phyloP scores from a whole-genome alignment of 2,329 filamentous ascomycete genomes.

The Beauveria scarabaeidicola region DNA sequence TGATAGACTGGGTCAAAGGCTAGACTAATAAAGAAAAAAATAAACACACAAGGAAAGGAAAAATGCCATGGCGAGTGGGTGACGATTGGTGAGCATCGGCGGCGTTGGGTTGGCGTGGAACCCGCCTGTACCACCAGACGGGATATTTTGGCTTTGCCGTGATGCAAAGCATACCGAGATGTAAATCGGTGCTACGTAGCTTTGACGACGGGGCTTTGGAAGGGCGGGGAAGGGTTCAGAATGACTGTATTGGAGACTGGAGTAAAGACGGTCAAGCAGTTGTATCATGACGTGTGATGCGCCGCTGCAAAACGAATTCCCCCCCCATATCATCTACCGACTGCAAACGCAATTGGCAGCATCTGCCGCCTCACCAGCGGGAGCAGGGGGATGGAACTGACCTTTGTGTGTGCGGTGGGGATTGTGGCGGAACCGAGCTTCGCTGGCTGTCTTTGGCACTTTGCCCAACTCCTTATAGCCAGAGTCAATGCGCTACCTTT shows the following conservation, averaged over 20 bases:
- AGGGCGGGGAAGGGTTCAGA: not conserved
- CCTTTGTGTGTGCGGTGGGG: not conserved
- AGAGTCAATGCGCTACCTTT: not conserved
- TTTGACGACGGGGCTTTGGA: not conserved
- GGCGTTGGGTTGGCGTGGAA: constrained; percentile 3
- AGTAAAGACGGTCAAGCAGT: not conserved
- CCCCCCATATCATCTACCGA: no score
- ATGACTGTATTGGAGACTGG: not conserved
- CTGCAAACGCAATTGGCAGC: not conserved
- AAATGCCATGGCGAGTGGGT: not conserved
- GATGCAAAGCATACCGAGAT: not conserved
- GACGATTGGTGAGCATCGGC: constrained; percentile 8
- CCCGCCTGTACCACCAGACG: not conserved
- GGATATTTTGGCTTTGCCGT: not conserved
- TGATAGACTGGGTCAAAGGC: not conserved
- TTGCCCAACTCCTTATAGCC: not conserved
- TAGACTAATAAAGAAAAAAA: not conserved
- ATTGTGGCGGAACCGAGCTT: not conserved
- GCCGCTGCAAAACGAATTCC: no score
- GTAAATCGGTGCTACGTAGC: not conserved
- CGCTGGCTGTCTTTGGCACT: not conserved
- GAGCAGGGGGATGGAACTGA: not conserved
- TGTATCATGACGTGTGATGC: no score
- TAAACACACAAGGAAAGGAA: not conserved
- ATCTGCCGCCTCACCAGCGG: not conserved